Evolutionary conservation across 768 basidiomycete species (phyloP), one percentile per base, ranked within the genome.

Genomic region (Pleurotus tuoliensis): DNA sequence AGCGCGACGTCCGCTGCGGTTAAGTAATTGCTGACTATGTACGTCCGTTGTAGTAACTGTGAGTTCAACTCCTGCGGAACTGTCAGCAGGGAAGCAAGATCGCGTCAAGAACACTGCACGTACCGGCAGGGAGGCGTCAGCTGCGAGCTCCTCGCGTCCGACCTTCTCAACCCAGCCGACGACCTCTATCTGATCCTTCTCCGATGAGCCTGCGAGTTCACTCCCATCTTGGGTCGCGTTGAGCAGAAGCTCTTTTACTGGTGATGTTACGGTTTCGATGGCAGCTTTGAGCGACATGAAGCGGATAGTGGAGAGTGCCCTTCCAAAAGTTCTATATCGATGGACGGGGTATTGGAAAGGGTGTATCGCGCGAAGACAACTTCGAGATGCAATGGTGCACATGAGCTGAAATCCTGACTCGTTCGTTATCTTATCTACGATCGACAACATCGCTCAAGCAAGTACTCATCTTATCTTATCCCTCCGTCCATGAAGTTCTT

Each of bases 1-100:
- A 98, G 72, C 8, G 90, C 91, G 55, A 94, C 82, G 70, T 99
- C 97, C 45, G 95, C 96, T 3, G 86, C 89, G 16, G 94, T 92
- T 55, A 94, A 76, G 63, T 88, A 82, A 71, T 92, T 90, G 67
- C 82, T 82, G 63, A 94, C 89, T 64, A 94, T 71, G 71, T 92
- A 98, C 20, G 94, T 97, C 64, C 86, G 81, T 20, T 90, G 83
- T 12, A 81, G 73, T 49, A 98, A 78, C 45, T 84, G 72, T 1
- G 80, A 71, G 66, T 96, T 84, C 59, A 98, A 76, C 30, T 81
- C 80, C 94, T 97, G 60, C 7, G 41, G 34, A 13, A 39, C 54
- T 27, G 13, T 12, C 6, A 16, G 22, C 34, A 56, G 13, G 20
- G 44, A 24, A 44, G 38, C 51, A 41, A 56, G 24, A 44, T 34